These are phyloP conservation scores for Claviceps sp. DNA, from an alignment of 2,329 filamentous ascomycete genomes.

Conservation along the genomic window DNA sequence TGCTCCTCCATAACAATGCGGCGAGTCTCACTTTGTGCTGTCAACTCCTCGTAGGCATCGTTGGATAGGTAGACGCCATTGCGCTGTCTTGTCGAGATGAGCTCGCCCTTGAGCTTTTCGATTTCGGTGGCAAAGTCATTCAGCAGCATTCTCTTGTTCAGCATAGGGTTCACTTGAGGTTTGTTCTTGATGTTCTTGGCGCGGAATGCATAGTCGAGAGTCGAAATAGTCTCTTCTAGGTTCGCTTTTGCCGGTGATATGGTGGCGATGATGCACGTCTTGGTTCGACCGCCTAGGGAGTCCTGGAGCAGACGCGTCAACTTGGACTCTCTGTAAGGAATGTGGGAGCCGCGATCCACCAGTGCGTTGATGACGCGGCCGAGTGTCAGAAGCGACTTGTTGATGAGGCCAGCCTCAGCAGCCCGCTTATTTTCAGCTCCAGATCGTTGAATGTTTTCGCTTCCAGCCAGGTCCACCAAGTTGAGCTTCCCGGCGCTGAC, in stretches of 20 bases:
- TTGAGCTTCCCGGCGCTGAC: slow-evolving; percentile 89
- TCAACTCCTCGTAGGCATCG: slow-evolving; percentile 82
- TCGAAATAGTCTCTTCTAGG: slow-evolving; percentile 94
- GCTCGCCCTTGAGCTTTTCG: slow-evolving; percentile 83
- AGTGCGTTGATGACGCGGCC: slow-evolving; percentile 95
- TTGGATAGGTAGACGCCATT: slow-evolving; percentile 91
- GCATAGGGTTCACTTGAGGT: slow-evolving; percentile 81
- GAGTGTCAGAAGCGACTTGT: slow-evolving; percentile 90
- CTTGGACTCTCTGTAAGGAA: slow-evolving; percentile 88
- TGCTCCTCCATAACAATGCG: slow-evolving; percentile 89
- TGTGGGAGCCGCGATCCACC: slow-evolving; percentile 79
- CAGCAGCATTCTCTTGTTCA: slow-evolving; percentile 86
- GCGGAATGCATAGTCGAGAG: slow-evolving; percentile 91
- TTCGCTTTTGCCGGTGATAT: slow-evolving; percentile 91
- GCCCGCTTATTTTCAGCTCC: slow-evolving; percentile 97
- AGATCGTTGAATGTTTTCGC: slow-evolving; percentile 93
- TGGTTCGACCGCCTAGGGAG: slow-evolving; percentile 86
- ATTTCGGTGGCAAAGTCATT: slow-evolving; percentile 87
- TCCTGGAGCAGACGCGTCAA: slow-evolving; percentile 91
- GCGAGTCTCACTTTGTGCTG: slow-evolving; percentile 79
- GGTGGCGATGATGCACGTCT: slow-evolving; percentile 97
- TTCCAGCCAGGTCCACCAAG: slow-evolving; percentile 89
- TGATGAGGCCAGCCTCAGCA: slow-evolving; percentile 89
- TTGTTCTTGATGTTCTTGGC: slow-evolving; percentile 99
- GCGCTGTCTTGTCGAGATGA: slow-evolving; percentile 82